Evolutionary conservation across 805 yeast genomes (phyloP).

Genomic region (Metschnikowia similis): DNA sequence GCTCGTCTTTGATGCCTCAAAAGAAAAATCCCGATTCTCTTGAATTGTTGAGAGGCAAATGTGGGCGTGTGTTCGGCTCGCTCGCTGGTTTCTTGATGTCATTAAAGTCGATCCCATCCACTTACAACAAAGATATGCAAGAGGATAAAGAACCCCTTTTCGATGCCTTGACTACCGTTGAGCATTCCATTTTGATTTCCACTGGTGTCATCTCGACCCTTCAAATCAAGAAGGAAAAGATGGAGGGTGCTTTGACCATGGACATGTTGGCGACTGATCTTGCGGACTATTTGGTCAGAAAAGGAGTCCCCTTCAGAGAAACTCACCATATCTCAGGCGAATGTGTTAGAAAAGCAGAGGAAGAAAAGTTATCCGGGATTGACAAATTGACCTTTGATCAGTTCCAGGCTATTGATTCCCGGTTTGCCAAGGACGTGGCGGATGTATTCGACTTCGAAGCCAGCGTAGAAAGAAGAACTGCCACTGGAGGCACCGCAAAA

Average conservation of each 20-base stretch:
- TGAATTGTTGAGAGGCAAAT: conserved; percentile 92
- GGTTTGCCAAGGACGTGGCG: conserved; percentile 78
- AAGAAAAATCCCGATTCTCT: conserved; percentile 97
- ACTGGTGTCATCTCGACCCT: conserved; percentile 95
- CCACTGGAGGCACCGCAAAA: conserved; percentile 96
- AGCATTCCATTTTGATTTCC: conserved; percentile 89
- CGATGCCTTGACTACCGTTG: conserved; percentile 84
- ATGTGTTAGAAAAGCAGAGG: conserved; percentile 91
- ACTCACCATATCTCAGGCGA: conserved; percentile 98
- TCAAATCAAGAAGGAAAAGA: conserved; percentile 62
- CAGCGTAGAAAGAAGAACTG: conserved; percentile 94
- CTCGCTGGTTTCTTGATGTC: conserved; percentile 95
- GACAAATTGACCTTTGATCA: conserved; percentile 78
- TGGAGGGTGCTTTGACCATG: conserved; percentile 90
- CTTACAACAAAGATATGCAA: conserved; percentile 97
- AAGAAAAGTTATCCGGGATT: conserved; percentile 69
- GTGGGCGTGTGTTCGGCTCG: conserved; percentile 95
- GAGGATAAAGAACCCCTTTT: conserved; percentile 99
- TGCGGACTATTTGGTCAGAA: conserved; percentile 95
- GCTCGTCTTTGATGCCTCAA: conserved; percentile 98
- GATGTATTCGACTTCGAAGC: conserved; percentile 88
- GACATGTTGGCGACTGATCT: conserved; percentile 98
- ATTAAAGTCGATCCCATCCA: conserved; percentile 93
- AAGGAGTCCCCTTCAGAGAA: conserved; percentile 98
- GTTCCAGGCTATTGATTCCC: conserved; percentile 69